Evolutionary conservation across 177 flowering plant genomes (phyloP).

Genomic region (Telopea speciosissima): DNA sequence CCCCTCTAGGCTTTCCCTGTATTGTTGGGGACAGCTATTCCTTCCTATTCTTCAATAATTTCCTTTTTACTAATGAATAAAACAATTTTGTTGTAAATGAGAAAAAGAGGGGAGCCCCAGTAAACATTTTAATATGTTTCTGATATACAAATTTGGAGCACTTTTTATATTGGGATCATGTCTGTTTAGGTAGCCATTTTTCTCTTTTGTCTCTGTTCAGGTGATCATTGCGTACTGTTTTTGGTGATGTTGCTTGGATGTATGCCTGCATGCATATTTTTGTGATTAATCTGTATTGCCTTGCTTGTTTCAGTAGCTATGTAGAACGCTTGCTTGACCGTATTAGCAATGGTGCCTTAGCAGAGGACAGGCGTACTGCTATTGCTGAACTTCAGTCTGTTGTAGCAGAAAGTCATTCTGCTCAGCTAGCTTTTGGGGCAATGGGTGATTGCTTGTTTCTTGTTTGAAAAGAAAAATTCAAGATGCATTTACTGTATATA

Average conservation of each 20-base stretch:
- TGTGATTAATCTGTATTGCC: neutral
- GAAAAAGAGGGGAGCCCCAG: too few relatives aligned
- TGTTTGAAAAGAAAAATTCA: neutral
- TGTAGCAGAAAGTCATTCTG: conserved; percentile 76
- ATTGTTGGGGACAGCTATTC: too few relatives aligned
- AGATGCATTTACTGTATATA: neutral
- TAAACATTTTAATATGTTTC: too few relatives aligned
- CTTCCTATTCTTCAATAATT: too few relatives aligned
- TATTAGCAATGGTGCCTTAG: conserved; percentile 79
- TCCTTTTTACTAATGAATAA: too few relatives aligned
- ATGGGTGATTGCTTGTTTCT: conserved; percentile 50
- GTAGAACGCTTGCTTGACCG: conserved; percentile 94
- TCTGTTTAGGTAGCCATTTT: neutral
- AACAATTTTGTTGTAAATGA: too few relatives aligned
- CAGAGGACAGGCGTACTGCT: conserved; percentile 90
- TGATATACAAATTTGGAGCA: too few relatives aligned
- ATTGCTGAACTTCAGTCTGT: conserved; percentile 83
- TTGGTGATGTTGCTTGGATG: neutral
- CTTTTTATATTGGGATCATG: neutral
- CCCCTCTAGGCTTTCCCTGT: too few relatives aligned
- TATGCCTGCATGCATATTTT: neutral
- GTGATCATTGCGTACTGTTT: neutral
- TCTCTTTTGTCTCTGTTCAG: neutral
- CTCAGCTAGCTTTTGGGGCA: conserved; percentile 96
- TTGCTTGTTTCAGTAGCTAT: conserved; percentile 43